Percentiles rank a stretch among this genome's conserved stretches.
Conservation (phyloP, 768 basidiomycete species). For the Agaricus blazei region DNA sequence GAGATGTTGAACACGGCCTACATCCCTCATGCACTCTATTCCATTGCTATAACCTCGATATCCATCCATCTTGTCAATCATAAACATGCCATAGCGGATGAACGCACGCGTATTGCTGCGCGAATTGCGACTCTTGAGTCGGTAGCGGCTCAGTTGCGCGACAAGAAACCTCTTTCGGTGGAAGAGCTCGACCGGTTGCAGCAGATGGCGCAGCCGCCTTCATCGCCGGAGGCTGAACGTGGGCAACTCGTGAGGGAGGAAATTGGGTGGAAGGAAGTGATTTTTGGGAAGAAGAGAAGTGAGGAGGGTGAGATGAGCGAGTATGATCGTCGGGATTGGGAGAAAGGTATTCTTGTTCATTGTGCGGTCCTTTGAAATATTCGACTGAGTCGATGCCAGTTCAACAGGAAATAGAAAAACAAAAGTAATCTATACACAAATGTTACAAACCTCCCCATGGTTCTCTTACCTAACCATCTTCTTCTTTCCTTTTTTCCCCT, state of each 20-base stretch:
- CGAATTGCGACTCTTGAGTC: constrained; percentile 61
- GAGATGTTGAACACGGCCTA: constrained; percentile 32
- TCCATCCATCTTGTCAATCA: constrained; percentile 62
- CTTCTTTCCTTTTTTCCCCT: neutral
- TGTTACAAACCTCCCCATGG: neutral
- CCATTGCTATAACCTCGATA: constrained; percentile 59
- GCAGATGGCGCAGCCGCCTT: constrained; percentile 39
- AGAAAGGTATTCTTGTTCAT: constrained; percentile 26
- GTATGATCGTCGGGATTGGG: constrained; percentile 34
- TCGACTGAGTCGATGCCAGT: neutral
- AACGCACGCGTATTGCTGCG: constrained; percentile 49
- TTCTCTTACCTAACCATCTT: neutral
- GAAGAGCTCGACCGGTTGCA: constrained; percentile 52
- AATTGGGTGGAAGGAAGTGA: constrained; percentile 46
- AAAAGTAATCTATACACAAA: neutral
- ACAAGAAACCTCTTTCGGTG: constrained; percentile 31
- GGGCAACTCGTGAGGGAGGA: constrained; percentile 14
- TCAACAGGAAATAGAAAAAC: constrained; percentile 7
- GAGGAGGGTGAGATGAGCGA: constrained; percentile 22
- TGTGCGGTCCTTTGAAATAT: neutral
- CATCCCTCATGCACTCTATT: constrained; percentile 61
- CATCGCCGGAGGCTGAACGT: neutral
- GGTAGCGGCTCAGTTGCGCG: constrained; percentile 45
- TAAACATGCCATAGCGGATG: constrained; percentile 43
- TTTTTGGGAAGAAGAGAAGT: constrained; percentile 36